phyloP scores from a whole-genome alignment of 192 early-diverging fungal species.

The Backusella parvicylindrica region DNA sequence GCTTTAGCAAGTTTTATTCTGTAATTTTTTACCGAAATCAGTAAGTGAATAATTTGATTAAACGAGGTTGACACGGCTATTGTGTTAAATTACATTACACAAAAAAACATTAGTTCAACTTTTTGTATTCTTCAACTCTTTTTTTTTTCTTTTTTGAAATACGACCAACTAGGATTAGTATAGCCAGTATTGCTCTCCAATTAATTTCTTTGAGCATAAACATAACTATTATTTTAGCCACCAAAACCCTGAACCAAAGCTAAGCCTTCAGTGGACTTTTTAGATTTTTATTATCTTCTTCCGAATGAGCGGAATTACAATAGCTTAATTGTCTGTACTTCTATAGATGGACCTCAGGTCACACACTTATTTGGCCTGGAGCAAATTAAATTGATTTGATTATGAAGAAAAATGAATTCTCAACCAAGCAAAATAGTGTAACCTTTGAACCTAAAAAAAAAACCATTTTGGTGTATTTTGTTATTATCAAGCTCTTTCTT shows the following conservation, averaged over 20 bases:
- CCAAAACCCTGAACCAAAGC: slow-evolving; percentile 47
- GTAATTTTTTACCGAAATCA: slow-evolving; percentile 80
- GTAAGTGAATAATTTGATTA: slow-evolving; percentile 38
- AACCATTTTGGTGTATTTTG: neutral
- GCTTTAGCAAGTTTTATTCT: slow-evolving; percentile 79
- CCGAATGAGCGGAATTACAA: neutral
- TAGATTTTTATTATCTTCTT: neutral
- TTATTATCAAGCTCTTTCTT: neutral
- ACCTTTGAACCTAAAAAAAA: neutral
- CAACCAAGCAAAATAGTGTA: slow-evolving; percentile 15
- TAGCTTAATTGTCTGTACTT: slow-evolving; percentile 2
- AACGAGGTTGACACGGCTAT: neutral
- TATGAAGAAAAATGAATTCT: slow-evolving; percentile 66
- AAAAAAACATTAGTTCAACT: slow-evolving; percentile 80
- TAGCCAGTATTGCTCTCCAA: slow-evolving; percentile 88
- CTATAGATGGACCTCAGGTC: slow-evolving; percentile 60
- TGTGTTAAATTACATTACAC: slow-evolving; percentile 7
- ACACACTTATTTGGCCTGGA: slow-evolving; percentile 82
- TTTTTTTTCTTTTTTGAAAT: slow-evolving; percentile 95
- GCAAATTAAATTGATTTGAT: slow-evolving; percentile 66
- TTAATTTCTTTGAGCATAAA: slow-evolving; percentile 77
- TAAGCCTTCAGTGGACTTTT: slow-evolving; percentile 57
- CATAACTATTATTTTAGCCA: slow-evolving; percentile 67
- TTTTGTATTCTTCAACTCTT: slow-evolving; percentile 73
- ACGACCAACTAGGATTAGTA: slow-evolving; percentile 82